Evolutionary conservation across 2,329 filamentous ascomycete genomes (phyloP).

Genomic region (Penicillium sp.): DNA sequence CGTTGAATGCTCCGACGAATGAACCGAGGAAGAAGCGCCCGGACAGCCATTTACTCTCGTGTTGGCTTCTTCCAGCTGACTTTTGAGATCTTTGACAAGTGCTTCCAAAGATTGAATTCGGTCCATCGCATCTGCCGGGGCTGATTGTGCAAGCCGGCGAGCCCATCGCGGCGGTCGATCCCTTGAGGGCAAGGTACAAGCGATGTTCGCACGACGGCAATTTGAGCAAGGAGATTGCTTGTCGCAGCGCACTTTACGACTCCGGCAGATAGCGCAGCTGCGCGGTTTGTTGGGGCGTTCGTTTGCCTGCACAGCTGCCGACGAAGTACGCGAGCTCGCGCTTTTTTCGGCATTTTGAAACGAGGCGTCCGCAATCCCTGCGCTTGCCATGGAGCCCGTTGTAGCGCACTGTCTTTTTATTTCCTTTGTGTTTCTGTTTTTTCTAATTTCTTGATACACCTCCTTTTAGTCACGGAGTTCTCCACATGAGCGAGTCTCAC

Average conservation of each 20-base stretch:
- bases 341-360: slow-evolving; percentile 11
- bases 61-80: slow-evolving; percentile 43
- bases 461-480: too few species aligned
- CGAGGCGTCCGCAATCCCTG: slow-evolving; percentile 6
- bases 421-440: too few species aligned
- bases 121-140: slow-evolving; percentile 42
- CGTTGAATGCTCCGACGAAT: slow-evolving; percentile 25
- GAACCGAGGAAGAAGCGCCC: slow-evolving; percentile 21
- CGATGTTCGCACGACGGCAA: slow-evolving; percentile 49
- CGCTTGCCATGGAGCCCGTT: background rate
- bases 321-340: slow-evolving; percentile 6
- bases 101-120: slow-evolving; percentile 46
- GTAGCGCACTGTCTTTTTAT: background rate
- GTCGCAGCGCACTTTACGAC: slow-evolving; percentile 54
- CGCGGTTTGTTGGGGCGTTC: slow-evolving; percentile 29
- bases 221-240: slow-evolving; percentile 53
- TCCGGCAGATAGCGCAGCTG: slow-evolving; percentile 49
- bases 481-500: background rate
- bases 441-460: too few species aligned
- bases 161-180: slow-evolving; percentile 52
- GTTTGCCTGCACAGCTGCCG: background rate
- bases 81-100: slow-evolving; percentile 47
- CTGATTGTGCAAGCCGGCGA: slow-evolving; percentile 44
- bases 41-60: slow-evolving; percentile 19
- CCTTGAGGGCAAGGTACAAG: slow-evolving; percentile 47